These are phyloP conservation scores for Sphagnum contortum DNA, from an alignment of 225 moss, liverwort and hornwort species.

Conservation along the genomic window DNA sequence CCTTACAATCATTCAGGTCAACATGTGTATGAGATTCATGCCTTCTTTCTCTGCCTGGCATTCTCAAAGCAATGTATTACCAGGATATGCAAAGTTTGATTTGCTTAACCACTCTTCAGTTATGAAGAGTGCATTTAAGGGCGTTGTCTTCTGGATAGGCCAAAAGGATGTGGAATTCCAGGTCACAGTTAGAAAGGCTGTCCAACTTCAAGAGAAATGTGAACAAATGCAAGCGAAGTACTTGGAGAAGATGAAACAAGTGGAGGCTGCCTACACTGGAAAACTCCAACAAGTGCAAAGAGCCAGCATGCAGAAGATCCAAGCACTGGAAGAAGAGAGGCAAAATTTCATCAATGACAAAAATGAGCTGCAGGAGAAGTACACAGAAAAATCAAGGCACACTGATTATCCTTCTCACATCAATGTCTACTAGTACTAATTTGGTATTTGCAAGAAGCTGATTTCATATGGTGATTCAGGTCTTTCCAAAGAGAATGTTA, in stretches of 20 bases:
- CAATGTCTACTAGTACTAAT: no score
- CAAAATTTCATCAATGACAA: conserved; percentile 70
- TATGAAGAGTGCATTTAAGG: conserved; percentile 98
- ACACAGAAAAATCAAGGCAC: conserved; percentile 81
- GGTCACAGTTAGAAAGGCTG: conserved; percentile 68
- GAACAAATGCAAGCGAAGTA: conserved; percentile 85
- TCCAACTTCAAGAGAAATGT: conserved; percentile 81
- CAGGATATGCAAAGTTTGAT: no score
- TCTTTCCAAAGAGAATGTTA: no score
- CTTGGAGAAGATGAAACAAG: conserved; percentile 71
- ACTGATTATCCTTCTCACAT: no score
- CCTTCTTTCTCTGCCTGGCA: no score
- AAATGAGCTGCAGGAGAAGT: conserved; percentile 89
- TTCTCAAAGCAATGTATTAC: no score
- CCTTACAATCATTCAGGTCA: no score
- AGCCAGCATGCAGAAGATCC: conserved; percentile 77
- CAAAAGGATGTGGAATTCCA: conserved; percentile 98
- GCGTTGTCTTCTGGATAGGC: conserved; percentile 93
- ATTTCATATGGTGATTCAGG: no score
- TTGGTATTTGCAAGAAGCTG: no score
- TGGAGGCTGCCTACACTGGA: conserved; percentile 67
- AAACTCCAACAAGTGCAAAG: conserved; percentile 83
- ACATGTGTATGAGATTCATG: no score
- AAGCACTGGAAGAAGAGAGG: conserved; percentile 66
- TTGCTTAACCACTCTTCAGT: conserved; percentile 19